Percentiles rank a stretch among this genome's conserved stretches.
Conservation (phyloP, 2,329 filamentous ascomycete genomes). For the Cladosporium cucumerinum region DNA sequence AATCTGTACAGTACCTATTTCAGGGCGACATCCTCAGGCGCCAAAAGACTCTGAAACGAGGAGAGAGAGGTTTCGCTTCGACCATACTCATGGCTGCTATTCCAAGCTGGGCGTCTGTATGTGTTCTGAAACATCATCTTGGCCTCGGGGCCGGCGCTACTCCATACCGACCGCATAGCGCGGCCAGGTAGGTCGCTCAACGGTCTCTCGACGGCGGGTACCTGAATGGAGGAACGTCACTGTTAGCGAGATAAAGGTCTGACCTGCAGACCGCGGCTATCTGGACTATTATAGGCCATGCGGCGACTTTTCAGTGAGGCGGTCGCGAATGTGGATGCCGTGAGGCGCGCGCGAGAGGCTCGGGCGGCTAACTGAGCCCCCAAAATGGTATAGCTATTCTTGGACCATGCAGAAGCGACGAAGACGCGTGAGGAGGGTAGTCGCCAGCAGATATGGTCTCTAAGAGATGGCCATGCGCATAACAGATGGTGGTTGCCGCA, state of each 20-base stretch:
- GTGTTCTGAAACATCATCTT: conserved; percentile 17
- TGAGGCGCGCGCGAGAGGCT: conserved; percentile 3
- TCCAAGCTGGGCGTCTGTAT: neutral
- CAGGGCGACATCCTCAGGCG: neutral
- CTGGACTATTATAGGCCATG: neutral
- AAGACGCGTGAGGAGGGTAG: neutral
- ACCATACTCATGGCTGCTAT: neutral
- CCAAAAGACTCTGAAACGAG: conserved; percentile 21
- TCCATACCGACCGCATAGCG: conserved; percentile 12
- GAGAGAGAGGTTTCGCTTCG: neutral
- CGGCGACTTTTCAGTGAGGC: neutral
- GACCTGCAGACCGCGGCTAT: conserved; percentile 31
- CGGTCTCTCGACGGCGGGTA: conserved; percentile 22
- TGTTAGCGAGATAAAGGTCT: conserved; percentile 19
- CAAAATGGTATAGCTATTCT: neutral
- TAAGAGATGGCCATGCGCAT: neutral
- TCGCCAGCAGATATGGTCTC: neutral
- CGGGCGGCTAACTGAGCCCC: conserved; percentile 12
- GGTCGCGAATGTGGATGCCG: neutral
- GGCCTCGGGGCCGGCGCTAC: conserved; percentile 21
- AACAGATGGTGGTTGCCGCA: neutral
- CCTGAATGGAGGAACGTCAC: conserved; percentile 23
- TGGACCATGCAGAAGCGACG: neutral
- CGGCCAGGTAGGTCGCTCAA: conserved; percentile 17
- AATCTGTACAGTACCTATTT: neutral